Conservation (phyloP, 768 basidiomycete genomes). For the Mycena filopes region DNA sequence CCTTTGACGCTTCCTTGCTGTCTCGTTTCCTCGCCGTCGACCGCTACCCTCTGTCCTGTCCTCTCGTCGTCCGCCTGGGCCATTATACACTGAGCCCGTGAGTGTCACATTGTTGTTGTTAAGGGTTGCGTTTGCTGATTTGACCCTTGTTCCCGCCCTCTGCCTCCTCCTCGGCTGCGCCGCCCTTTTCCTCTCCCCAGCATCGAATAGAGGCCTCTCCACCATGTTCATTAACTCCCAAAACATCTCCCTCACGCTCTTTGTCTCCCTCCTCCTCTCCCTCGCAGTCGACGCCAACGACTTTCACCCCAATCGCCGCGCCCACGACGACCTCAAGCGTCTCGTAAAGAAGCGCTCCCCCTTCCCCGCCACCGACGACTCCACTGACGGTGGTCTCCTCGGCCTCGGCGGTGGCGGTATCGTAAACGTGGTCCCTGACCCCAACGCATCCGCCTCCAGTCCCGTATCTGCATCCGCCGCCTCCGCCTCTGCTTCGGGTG, state of each 20-base stretch:
- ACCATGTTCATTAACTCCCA: constrained; percentile 61
- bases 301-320: constrained; percentile 55
- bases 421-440: constrained; percentile 40
- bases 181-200: constrained; percentile 19
- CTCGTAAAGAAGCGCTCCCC: constrained; percentile 75
- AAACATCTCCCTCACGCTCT: constrained; percentile 67
- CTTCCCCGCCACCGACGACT: constrained; percentile 32
- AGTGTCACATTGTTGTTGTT: constrained; percentile 25
- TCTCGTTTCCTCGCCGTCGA: neutral
- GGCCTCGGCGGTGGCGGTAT: constrained; percentile 25
- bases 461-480: constrained; percentile 31
- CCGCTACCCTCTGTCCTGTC: neutral
- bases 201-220: constrained; percentile 24
- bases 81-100: constrained; percentile 15
- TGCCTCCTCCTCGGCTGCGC: constrained; percentile 37
- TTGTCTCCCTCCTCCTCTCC: constrained; percentile 68
- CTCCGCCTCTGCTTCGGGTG: constrained; percentile 20
- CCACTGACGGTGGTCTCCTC: neutral
- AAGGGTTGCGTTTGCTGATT: constrained; percentile 25
- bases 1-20: neutral
- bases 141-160: constrained; percentile 27
- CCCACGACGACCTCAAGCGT: constrained; percentile 69
- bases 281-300: constrained; percentile 62
- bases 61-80: neutral
- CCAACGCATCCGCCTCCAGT: constrained; percentile 18